A percentile compares a stretch with the other conserved stretches of the same genome.
Evolutionary conservation across 2,329 filamentous ascomycete genomes (phyloP).

Genomic region (Thermothelomyces thermophilus): DNA sequence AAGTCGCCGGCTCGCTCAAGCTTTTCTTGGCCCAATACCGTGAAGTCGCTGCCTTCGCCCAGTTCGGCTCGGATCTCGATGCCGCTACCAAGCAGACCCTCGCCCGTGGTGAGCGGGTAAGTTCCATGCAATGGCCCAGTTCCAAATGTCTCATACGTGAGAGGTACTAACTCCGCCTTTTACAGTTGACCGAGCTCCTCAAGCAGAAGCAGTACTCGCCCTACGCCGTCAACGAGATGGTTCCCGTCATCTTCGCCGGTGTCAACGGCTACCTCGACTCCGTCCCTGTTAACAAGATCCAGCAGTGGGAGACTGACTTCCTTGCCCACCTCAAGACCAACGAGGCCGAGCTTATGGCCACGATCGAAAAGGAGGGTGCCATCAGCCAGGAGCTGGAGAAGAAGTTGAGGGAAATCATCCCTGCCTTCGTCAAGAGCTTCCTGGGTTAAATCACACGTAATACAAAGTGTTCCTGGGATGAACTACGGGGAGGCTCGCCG

Average conservation of each 20-base stretch:
- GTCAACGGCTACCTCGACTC: constrained; percentile 92
- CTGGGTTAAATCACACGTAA: constrained; percentile 40
- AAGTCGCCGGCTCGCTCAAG: constrained; percentile 99
- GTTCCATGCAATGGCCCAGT: constrained; percentile 30
- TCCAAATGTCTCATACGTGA: background rate
- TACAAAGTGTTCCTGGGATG: constrained; percentile 25
- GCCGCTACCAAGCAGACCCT: constrained; percentile 98
- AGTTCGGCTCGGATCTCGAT: constrained; percentile 99
- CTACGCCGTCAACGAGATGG: constrained; percentile 99
- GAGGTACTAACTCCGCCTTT: constrained; percentile 23
- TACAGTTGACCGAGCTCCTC: constrained; percentile 82
- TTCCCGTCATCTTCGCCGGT: constrained; percentile 98
- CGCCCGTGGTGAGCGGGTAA: constrained; percentile 93
- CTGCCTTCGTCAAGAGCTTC: constrained; percentile 92
- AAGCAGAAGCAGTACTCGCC: constrained; percentile 99
- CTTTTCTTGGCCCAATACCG: constrained; percentile 99
- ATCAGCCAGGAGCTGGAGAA: constrained; percentile 90
- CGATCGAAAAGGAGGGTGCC: constrained; percentile 92
- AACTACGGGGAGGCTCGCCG: constrained; percentile 25
- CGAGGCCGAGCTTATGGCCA: constrained; percentile 74
- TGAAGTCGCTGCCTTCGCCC: constrained; percentile 98
- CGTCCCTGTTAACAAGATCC: constrained; percentile 85
- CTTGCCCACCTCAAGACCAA: constrained; percentile 85
- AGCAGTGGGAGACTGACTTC: constrained; percentile 93
- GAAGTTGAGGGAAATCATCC: constrained; percentile 70